phyloP scores from a whole-genome alignment of 2,329 filamentous ascomycete genomes.

The Atkinsonella texensis region DNA sequence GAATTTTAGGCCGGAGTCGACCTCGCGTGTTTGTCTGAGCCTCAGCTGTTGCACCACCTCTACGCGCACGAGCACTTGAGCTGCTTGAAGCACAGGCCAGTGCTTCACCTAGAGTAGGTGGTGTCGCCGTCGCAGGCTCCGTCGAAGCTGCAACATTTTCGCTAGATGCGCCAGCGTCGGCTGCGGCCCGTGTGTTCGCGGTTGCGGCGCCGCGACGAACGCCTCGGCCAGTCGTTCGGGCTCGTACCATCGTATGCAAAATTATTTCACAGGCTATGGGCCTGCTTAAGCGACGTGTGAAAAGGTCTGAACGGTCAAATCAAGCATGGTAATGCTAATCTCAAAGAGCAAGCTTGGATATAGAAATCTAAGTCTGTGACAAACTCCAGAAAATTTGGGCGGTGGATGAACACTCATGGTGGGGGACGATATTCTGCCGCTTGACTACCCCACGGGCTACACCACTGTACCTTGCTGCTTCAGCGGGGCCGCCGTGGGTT shows the following conservation, averaged over 20 bases:
- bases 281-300: too few species aligned
- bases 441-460: background rate
- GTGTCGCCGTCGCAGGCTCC: slow-evolving; percentile 9
- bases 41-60: slow-evolving; percentile 22
- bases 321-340: too few species aligned
- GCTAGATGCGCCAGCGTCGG: slow-evolving; percentile 15
- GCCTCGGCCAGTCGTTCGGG: slow-evolving; percentile 20
- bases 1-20: slow-evolving; percentile 35
- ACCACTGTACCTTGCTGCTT: background rate
- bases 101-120: slow-evolving; percentile 10
- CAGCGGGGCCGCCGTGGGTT: background rate
- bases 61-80: slow-evolving; percentile 14
- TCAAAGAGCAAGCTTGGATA: background rate
- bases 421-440: slow-evolving; percentile 22
- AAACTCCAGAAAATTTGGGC: slow-evolving; percentile 11
- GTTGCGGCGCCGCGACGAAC: slow-evolving; percentile 19
- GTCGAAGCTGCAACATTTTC: slow-evolving; percentile 10
- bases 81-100: slow-evolving; percentile 13
- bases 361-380: background rate
- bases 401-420: slow-evolving; percentile 18
- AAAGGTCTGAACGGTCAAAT: too few species aligned
- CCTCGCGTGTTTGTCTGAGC: slow-evolving; percentile 23
- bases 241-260: slow-evolving; percentile 19
- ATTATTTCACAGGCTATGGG: background rate
- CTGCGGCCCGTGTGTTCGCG: slow-evolving; percentile 9